Evolutionary conservation across 257 asterid genomes (phyloP), one percentile per base, ranked within the genome.

Genomic region (Osmanthus fragrans): DNA sequence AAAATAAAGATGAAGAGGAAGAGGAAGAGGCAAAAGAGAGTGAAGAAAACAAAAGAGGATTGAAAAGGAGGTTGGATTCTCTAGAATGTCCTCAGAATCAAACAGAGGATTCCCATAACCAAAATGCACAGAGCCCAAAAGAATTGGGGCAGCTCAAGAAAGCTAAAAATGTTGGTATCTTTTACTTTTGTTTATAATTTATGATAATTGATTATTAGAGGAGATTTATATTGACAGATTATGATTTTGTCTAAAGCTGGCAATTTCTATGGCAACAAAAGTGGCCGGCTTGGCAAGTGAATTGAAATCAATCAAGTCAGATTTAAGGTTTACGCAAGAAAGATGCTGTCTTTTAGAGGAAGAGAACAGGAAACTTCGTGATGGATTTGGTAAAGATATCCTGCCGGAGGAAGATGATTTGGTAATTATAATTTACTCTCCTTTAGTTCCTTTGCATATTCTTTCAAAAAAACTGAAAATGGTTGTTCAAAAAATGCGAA

Each of bases 321-420:
- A 93, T 36, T 85, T 95, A 27, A 83, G 86, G 40, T 92, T 91
- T 49, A 79, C 86, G 91, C 97, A 91, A 82, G 99, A 93, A 77
- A 84, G 96, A 27, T 95, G 96, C 80, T 80, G 82, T 47, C 69
- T 95, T 11, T 77, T 95, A 25, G 98, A 93, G 84, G 99, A 92
- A 78, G 99, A 96, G 83, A 96, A 96, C 80, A 85, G 77, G 71
- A 90, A 87, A 79, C 97, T 96, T 72, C 95, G 97, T 0, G 88
- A 85, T 65, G 96, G 97, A 72, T 73, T 81, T 74, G 82, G 64
- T 49, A 79, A 87, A 5, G 93, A 87, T 25, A 80, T 84, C 37
- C 82, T 60, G 71, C 93, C 91, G 18, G 97, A 93, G n/a, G 99
- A 96, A 73, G 99, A 96, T 73, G 99, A 96, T 84, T 82, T 96